Evolutionary conservation across 805 yeast genomes (phyloP), one percentile per base, ranked within the genome.

Genomic region (Wickerhamomyces rabaulensis): DNA sequence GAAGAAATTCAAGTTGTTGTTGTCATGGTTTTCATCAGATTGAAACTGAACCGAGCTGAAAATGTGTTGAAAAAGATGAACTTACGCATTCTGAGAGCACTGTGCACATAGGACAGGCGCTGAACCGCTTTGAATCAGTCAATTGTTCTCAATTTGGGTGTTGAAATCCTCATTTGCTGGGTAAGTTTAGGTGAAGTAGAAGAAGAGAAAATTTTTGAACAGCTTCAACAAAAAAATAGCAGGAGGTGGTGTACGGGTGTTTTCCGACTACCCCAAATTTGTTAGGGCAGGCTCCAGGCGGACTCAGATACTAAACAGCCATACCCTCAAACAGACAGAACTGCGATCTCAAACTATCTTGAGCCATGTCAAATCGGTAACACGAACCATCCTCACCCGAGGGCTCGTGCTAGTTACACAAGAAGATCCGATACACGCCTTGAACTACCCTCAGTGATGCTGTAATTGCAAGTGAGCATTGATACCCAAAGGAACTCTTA

Each of bases 1-100:
- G 85, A 80, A 80, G 85, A 80, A 80, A 80, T 80, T 79, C 85
- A 68, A 57, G 71, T 67, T 68, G 74, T 69, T 70, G 74, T 69
- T 69, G 70, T 68, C 61, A 57, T 52, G 65, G 57, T 59, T 68
- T 60, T 70, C 73, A 70, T 70, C 74, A 70, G 55, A 23, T 31
- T 39, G 44, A 27, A 19, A 22, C 19, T 13, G 8, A 16, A 33
- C 27, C 6, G 3, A 25, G 27, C 9, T 25, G n/a, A n/a, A 27
- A 13, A 27, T 13, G 31, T 27, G 27, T 8, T 25, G 10, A 10
- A 3, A 25, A 25, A 25, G 13, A 9, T 8, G 12, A 27, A 27
- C 31, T 27, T 13, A 27, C 31, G n/a, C 31, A 12, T 27, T 27
- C 27, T 22, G 23, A 22, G 23, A 6, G 5, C 23, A 8, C 23